Base-by-base conservation (phyloP, 2,329 filamentous ascomycete genomes). In the Apiospora marii region DNA sequence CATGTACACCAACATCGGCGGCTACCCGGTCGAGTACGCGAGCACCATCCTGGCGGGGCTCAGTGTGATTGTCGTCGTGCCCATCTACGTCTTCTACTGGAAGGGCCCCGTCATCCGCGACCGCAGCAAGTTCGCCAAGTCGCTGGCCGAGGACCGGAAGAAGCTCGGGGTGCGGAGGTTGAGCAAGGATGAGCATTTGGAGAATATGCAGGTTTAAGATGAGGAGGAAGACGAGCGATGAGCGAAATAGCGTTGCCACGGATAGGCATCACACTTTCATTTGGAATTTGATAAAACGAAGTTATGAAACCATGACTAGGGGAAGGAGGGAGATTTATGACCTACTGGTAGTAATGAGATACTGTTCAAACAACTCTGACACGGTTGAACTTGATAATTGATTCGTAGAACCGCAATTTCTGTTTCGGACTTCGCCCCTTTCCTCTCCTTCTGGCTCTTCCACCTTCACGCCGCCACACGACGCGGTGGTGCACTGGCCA, bases 71-170 rank as follows among this genome's bases (percentile, higher is more conserved):
- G 83, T 89, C 13, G 83, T 85, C 30, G 83, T 87, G 68, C 86
- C 88, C 0, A 86, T 89, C 7, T 90, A 87, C 74, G 78, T 88
- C 13, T 88, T 89, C 76, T 89, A 88, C 75, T 85, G 83, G 82
- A 87, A 89, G 74, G 88, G 88, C 0, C 86, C 87, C 0, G 76
- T 81, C 12, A 85, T 90, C 16, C 81, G 88, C 3, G 82, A 79
- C 27, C 83, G 82, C 69, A 86, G 83, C 68, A 85, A 84, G 72
- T 89, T 89, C 77, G 87, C 87, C 4, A 71, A 67, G 64, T 27
- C 64, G 37, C 22, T 67, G 37, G 64, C 64, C 8, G 64, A 67
- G 37, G 64, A 67, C 16, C 19, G 64, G 37, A 67, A 67, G 27
- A 67, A 67, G 64, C 7, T n/a, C 19, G 43, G 64, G 19, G 64